Evolutionary conservation across 2,329 filamentous ascomycete species (phyloP), one percentile per base, ranked within the genome.

Genomic region (Uncinocarpus reesii): DNA sequence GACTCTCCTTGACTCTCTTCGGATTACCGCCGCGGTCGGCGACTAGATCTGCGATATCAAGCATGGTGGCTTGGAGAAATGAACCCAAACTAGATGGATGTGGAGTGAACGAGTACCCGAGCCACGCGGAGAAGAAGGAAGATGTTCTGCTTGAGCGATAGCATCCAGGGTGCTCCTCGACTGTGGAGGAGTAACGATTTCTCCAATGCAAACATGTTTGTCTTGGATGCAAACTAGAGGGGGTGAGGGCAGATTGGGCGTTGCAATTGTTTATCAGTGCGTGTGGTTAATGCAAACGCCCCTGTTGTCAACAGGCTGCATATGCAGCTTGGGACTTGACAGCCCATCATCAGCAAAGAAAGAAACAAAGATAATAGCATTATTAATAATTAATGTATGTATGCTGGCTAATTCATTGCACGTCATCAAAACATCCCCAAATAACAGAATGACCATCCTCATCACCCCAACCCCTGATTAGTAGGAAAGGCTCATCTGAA

Each of bases 11-110:
- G 68, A 98, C 92, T 71, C 81, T 83, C 63, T 94, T 84, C 13
- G 88, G 86, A 70, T 96, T 80, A 58, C 92, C 92, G 57, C 90
- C 92, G 59, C 88, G 84, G 68, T 95, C 87, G 64, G 78, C 70
- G 61, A 90, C 83, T 64, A 90, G 87, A 63, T 89, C 84, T 58
- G 78, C 75, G 48, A 87, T 75, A 71, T 89, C 85, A 57, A 87
- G 75, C 83, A 87, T 87, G n/a, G 13, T 48, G 6, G 11, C 10
- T 11, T 15, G 5, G 21, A 35, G 18, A 10, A 16, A 21, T 32
- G 3, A 18, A 1, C 3, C 26, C 29, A 15, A 35, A 15, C 11
- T 15, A 34, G 4, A 23, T 7, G 20, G 23, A 44, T 23, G 2
- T 43, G 20, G n/a, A 35, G 11, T 2, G 13, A 16, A 23, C 11